Percentiles rank a stretch among this genome's conserved stretches.
Evolutionary conservation across 805 yeast genomes (phyloP).

Genomic region (Teunomyces tritomae): DNA sequence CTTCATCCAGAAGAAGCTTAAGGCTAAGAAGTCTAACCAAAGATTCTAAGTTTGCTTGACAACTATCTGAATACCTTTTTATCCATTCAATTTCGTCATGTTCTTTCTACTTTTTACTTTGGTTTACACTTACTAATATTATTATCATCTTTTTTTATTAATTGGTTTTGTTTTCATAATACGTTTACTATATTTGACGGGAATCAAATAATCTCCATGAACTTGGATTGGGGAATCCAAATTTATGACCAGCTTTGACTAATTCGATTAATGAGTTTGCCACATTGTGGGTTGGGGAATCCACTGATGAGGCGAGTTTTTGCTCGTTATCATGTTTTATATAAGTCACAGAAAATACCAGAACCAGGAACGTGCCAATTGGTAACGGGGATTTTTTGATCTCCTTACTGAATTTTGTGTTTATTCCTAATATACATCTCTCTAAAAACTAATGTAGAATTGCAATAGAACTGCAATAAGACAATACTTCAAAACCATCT

Average conservation of each 20-base stretch:
- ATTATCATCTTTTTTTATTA: constrained; percentile 4
- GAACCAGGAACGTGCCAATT: not conserved
- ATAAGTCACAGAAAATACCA: constrained; percentile 1
- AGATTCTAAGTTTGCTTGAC: constrained; percentile 28
- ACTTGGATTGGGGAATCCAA: constrained; percentile 10
- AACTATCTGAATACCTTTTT: not conserved
- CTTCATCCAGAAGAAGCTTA: constrained; percentile 38
- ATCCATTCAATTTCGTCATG: constrained; percentile 1
- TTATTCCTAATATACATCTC: constrained; percentile 3
- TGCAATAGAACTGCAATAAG: no score
- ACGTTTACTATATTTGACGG: constrained; percentile 13
- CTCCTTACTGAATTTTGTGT: not conserved
- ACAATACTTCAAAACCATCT: not conserved
- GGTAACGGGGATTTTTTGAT: not conserved
- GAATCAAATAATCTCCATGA: constrained; percentile 12
- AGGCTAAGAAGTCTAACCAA: constrained; percentile 42
- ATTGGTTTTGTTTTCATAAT: constrained; percentile 7
- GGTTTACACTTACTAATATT: constrained; percentile 4
- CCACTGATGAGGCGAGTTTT: not conserved
- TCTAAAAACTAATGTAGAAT: not conserved
- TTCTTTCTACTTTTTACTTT: not conserved
- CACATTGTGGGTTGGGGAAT: constrained; percentile 2
- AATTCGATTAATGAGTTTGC: constrained; percentile 3
- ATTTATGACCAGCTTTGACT: constrained; percentile 2
- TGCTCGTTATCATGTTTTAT: constrained; percentile 3